A percentile compares a stretch with the other conserved stretches of the same genome.
These are phyloP conservation scores for Colletotrichum sojae DNA, from an alignment of 2,329 filamentous ascomycete species.

Conservation along the genomic window DNA sequence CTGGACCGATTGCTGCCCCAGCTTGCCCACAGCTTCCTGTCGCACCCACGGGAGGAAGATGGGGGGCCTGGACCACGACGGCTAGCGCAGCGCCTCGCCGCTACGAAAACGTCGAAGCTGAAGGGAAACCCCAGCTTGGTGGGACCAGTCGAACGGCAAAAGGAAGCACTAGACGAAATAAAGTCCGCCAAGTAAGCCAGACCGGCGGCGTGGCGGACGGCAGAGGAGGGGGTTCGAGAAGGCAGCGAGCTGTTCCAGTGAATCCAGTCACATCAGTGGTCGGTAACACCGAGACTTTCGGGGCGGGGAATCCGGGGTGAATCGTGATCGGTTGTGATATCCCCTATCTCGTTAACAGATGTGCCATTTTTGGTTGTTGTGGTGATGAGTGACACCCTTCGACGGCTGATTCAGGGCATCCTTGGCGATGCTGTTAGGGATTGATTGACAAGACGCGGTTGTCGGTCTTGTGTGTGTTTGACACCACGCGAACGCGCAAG, in stretches of 20 bases:
- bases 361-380: neutral
- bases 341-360: too few species aligned
- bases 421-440: slow-evolving; percentile 10
- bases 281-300: slow-evolving; percentile 22
- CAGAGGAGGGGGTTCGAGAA: slow-evolving; percentile 7
- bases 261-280: neutral
- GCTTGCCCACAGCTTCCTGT: neutral
- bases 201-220: slow-evolving; percentile 6
- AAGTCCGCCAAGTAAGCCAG: slow-evolving; percentile 1
- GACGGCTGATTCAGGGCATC: slow-evolving; percentile 4
- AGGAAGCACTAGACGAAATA: slow-evolving; percentile 18
- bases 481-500: slow-evolving; percentile 12
- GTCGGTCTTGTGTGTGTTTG: slow-evolving; percentile 9
- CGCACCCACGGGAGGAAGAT: neutral
- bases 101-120: slow-evolving; percentile 35
- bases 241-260: slow-evolving; percentile 6
- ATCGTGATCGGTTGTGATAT: too few species aligned
- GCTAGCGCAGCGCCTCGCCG: slow-evolving; percentile 20
- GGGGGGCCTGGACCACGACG: slow-evolving; percentile 11
- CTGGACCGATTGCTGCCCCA: slow-evolving; percentile 5
- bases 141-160: slow-evolving; percentile 18
- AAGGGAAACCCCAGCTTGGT: slow-evolving; percentile 15
- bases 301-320: too few species aligned
- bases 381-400: slow-evolving; percentile 16
- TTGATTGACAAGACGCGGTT: slow-evolving; percentile 11